phyloP scores from a whole-genome alignment of 768 basidiomycete species.

The Kwoniella dendrophila region DNA sequence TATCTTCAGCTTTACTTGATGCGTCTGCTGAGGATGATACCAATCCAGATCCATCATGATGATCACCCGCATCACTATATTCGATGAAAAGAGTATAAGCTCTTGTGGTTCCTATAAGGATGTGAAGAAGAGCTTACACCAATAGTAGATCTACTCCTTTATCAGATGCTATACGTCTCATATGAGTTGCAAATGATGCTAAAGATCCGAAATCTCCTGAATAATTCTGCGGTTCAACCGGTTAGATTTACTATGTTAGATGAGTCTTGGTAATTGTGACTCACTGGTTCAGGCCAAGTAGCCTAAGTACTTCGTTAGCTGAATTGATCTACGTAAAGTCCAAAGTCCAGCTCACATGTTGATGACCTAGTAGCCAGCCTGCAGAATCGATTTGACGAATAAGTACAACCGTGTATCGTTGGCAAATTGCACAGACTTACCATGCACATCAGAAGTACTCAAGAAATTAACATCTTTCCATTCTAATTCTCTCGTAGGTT shows the following conservation, averaged over 20 bases:
- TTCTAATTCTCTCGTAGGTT: constrained; percentile 68
- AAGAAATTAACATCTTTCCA: constrained; percentile 92
- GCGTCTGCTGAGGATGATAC: constrained; percentile 42
- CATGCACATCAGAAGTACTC: constrained; percentile 81
- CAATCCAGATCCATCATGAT: constrained; percentile 55
- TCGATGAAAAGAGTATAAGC: constrained; percentile 14
- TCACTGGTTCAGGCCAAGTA: constrained; percentile 55
- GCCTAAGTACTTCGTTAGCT: constrained; percentile 28
- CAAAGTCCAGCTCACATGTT: constrained; percentile 54
- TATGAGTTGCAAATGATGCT: constrained; percentile 78
- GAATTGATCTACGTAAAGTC: not conserved
- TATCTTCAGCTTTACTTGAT: constrained; percentile 63
- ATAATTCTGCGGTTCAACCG: constrained; percentile 42
- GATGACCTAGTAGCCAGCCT: constrained; percentile 80
- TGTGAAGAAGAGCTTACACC: constrained; percentile 67
- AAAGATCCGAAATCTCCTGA: constrained; percentile 76
- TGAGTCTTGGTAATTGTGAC: constrained; percentile 13
- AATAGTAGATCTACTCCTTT: constrained; percentile 80
- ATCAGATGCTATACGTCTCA: constrained; percentile 73
- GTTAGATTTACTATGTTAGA: not conserved
- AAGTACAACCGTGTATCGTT: not conserved
- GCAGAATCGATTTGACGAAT: not conserved
- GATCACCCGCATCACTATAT: constrained; percentile 59
- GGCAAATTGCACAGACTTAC: constrained; percentile 33
- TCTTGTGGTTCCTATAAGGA: not conserved